phyloP scores from a whole-genome alignment of 306 rosid species.

The Vigna unguiculata region DNA sequence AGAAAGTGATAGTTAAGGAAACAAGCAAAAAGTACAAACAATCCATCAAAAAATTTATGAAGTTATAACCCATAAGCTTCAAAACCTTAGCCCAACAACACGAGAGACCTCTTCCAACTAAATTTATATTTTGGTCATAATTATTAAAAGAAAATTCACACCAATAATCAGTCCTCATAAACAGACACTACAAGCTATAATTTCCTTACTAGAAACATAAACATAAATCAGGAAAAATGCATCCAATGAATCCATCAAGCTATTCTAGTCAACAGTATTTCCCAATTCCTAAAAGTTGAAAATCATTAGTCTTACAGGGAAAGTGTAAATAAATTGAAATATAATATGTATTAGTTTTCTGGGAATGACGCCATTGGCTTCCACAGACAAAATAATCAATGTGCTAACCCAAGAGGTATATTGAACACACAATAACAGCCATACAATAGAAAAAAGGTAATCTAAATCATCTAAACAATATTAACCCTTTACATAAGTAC shows the following conservation, averaged over 20 bases:
- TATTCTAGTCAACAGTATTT: neutral
- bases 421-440: conserved; percentile 1
- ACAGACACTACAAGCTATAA: neutral
- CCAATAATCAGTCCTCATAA: neutral
- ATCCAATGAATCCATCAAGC: conserved; percentile 20
- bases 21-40: neutral
- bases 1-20: conserved; percentile 36
- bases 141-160: neutral
- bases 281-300: conserved; percentile 2
- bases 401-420: neutral
- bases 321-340: conserved; percentile 5
- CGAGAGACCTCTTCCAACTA: conserved; percentile 18
- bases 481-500: conserved; percentile 26
- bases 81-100: conserved; percentile 6
- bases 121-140: neutral
- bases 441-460: neutral
- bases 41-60: neutral
- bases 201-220: conserved; percentile 20
- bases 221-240: conserved; percentile 5
- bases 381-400: conserved; percentile 15
- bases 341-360: conserved; percentile 1
- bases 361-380: conserved; percentile 21
- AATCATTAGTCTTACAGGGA: conserved; percentile 10
- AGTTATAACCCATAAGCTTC: conserved; percentile 2
- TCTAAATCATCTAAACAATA: neutral